Evolutionary conservation across 495 filamentous ascomycete species (phyloP).

Genomic region (Terfezia claveryi): DNA sequence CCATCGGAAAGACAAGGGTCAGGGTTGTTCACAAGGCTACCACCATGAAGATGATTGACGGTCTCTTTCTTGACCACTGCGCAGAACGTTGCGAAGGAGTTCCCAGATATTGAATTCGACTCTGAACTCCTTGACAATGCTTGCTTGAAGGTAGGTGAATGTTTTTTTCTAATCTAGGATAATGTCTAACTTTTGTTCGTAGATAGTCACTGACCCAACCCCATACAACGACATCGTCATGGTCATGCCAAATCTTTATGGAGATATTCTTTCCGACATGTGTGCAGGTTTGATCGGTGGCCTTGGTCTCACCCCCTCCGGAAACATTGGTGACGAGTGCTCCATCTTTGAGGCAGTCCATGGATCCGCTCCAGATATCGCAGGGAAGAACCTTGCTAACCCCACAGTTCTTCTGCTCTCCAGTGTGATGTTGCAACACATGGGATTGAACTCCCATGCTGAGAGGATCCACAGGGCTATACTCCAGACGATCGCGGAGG

Average conservation of each 20-base stretch:
- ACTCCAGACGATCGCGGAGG: constrained; percentile 83
- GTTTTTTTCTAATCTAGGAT: constrained; percentile 6
- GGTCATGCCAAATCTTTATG: constrained; percentile 98
- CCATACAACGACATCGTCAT: constrained; percentile 98
- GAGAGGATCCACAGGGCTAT: constrained; percentile 77
- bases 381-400: constrained; percentile 85
- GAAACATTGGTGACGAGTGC: constrained; percentile 97
- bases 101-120: constrained; percentile 83
- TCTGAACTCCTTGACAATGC: constrained; percentile 95
- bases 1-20: constrained; percentile 83
- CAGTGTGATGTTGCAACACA: constrained; percentile 95
- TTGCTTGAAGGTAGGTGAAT: constrained; percentile 44
- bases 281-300: constrained; percentile 96
- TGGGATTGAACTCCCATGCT: constrained; percentile 72
- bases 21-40: constrained; percentile 97
- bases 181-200: not conserved
- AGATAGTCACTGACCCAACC: constrained; percentile 73
- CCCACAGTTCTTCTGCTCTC: constrained; percentile 78
- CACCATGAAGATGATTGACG: constrained; percentile 99
- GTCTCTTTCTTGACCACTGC: constrained; percentile 84
- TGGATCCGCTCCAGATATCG: constrained; percentile 93
- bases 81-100: constrained; percentile 70
- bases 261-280: constrained; percentile 98
- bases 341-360: constrained; percentile 99
- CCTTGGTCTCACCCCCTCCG: constrained; percentile 86